Percentiles rank a stretch among this genome's conserved stretches.
Conservation (phyloP, 2,329 filamentous ascomycete species). For the Penicillium hesseltinei region DNA sequence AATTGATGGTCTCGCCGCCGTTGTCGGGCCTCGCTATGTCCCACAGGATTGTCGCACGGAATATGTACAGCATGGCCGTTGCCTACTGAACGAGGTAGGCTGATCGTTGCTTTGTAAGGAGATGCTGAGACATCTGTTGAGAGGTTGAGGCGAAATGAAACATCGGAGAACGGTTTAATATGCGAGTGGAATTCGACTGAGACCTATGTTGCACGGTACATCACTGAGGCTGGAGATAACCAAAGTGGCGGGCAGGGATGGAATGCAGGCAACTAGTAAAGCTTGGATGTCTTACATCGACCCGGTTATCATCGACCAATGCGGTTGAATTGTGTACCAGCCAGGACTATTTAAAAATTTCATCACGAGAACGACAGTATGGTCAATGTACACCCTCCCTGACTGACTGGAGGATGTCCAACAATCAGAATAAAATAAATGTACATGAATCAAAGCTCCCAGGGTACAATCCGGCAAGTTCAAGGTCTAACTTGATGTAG, state of each 20-base stretch:
- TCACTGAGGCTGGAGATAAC: neutral
- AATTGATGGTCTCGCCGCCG: too few relatives aligned
- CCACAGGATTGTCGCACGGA: slow-evolving; percentile 8
- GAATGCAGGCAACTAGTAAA: neutral
- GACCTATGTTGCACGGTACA: neutral
- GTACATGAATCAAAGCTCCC: slow-evolving; percentile 17
- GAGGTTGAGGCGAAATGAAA: neutral
- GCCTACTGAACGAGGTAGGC: neutral
- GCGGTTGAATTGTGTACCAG: slow-evolving; percentile 5
- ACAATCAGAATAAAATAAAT: slow-evolving; percentile 12
- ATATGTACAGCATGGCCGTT: neutral
- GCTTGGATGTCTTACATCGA: neutral
- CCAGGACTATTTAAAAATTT: slow-evolving; percentile 10
- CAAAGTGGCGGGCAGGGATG: neutral
- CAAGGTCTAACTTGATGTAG: slow-evolving; percentile 1
- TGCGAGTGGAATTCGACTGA: neutral
- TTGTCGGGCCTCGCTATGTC: slow-evolving; percentile 5
- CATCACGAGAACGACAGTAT: slow-evolving; percentile 11
- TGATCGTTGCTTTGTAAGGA: neutral
- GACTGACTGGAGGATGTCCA: slow-evolving; percentile 7
- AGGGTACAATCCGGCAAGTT: slow-evolving; percentile 7
- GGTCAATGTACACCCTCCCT: slow-evolving; percentile 5
- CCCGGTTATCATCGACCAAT: neutral
- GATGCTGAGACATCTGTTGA: slow-evolving; percentile 6
- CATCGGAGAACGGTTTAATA: neutral